A percentile compares a stretch with the other conserved stretches of the same genome.
Evolutionary conservation across 139 green algal species (phyloP).

Genomic region (Pseudopediastrum boryanum): DNA sequence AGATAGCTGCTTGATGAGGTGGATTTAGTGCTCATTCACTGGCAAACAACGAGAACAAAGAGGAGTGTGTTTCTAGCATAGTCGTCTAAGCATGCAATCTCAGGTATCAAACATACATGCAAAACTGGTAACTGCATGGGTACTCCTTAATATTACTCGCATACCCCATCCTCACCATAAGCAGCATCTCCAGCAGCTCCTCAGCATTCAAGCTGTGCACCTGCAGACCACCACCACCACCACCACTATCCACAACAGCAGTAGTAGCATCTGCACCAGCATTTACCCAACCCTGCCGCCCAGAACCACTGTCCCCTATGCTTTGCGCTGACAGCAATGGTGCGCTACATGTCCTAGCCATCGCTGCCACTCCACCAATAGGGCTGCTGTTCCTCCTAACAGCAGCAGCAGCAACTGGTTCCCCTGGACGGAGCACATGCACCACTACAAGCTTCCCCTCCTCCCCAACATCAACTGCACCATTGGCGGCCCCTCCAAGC

Average conservation of each 20-base stretch:
- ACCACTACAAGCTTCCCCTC: conserved; percentile 18
- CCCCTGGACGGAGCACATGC: conserved; percentile 20
- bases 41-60: background rate
- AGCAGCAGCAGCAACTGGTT: conserved; percentile 1
- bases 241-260: background rate
- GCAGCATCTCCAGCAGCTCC: conserved; percentile 36
- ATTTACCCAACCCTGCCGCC: too few relatives aligned
- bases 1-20: background rate
- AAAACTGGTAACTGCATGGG: too few relatives aligned
- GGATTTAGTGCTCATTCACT: background rate
- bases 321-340: too few relatives aligned
- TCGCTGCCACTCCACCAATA: background rate
- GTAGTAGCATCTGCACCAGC: background rate
- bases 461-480: background rate
- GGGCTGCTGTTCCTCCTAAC: background rate
- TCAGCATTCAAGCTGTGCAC: conserved; percentile 5
- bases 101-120: too few relatives aligned
- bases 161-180: conserved; percentile 20
- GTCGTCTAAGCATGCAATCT: too few relatives aligned
- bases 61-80: background rate
- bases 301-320: too few relatives aligned
- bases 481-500: background rate
- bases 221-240: background rate
- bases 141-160: too few relatives aligned
- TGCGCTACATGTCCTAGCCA: too few relatives aligned